Base-by-base conservation (phyloP, 345 rosid genomes). In the Populus nigra region DNA sequence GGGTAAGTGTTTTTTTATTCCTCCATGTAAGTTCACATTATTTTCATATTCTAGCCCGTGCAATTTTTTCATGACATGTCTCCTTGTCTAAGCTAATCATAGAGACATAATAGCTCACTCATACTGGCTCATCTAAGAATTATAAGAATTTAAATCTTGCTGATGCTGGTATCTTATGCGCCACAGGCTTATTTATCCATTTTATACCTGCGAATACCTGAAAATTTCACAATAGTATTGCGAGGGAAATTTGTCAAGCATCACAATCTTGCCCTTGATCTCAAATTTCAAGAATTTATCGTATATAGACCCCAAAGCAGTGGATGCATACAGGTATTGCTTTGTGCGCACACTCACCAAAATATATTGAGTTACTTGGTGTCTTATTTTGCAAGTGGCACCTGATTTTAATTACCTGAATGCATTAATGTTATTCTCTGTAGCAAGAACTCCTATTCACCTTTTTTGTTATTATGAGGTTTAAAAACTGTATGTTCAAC, bases 261-360 rank as follows among this genome's bases (percentile, higher is more conserved):
- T 78, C 97, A 88, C 79, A 96, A 93, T 77, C 77, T 96, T 84
- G 99, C 94, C 36, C 87, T 90, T 85, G 96, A 96, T 84, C 98
- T 96, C 76, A 93, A 83, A 86, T 85, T 75, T 83, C 88, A 81
- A 38, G 92, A 96, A 83, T 96, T 83, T 83, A 93, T 96, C 77
- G 79, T 93, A 86, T 96, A 96, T 77, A 92, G 22, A 81, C 99
- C 99, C 80, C 96, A 93, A 8, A 76, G 73, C 59, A 86, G 82
- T 81, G 94, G 99, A 79, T 73, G 38, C 74, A 72, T 73, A 73
- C 93, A 96, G 98, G 99, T 95, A 67, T 49, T 39, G 29, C 67
- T 68, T 57, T 17, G 55, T 73, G 73, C 4, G 73, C 4, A 11
- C 36, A 49, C 18, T 76, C 45, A 72, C 59, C 69, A 22, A 20